Percentiles rank a stretch among this genome's conserved stretches.
Evolutionary conservation across 2,329 filamentous ascomycete genomes (phyloP).

Genomic region (Fusarium sp.): DNA sequence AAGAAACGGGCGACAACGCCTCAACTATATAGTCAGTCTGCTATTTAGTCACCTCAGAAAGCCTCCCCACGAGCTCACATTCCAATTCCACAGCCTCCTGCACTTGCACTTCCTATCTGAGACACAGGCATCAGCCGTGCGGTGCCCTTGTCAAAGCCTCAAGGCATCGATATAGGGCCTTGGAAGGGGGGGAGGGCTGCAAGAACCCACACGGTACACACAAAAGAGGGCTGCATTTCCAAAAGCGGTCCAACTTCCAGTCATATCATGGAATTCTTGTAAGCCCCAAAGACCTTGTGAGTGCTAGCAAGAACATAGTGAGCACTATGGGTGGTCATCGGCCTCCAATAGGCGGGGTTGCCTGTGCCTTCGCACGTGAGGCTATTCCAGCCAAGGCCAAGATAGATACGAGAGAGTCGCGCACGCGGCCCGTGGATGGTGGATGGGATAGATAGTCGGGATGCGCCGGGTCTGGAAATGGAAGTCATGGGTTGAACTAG

Average conservation of each 20-base stretch:
- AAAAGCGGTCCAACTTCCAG: conserved; percentile 39
- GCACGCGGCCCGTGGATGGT: conserved; percentile 40
- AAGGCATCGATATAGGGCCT: conserved; percentile 28
- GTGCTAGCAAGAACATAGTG: conserved; percentile 7
- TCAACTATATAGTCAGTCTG: conserved; percentile 42
- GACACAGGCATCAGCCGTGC: conserved; percentile 40
- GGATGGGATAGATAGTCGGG: conserved; percentile 20
- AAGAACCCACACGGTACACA: conserved; percentile 35
- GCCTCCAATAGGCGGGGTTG: conserved; percentile 36
- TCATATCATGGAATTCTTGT: conserved; percentile 42
- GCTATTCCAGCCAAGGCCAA: conserved; percentile 33
- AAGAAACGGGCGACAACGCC: conserved; percentile 19
- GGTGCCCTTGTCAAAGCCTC: conserved; percentile 8
- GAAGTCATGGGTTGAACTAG: conserved; percentile 47
- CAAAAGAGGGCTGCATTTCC: conserved; percentile 39
- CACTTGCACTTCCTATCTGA: conserved; percentile 15
- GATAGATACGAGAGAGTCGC: conserved; percentile 35
- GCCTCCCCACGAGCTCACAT: conserved; percentile 28
- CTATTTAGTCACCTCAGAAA: background rate
- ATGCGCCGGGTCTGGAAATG: conserved; percentile 37
- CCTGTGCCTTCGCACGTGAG: conserved; percentile 47
- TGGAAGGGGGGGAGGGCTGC: conserved; percentile 23
- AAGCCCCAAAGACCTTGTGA: conserved; percentile 40
- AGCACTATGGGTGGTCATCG: conserved; percentile 46
- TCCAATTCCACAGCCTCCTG: conserved; percentile 32